Evolutionary conservation across 2,329 filamentous ascomycete genomes (phyloP).

Genomic region (Lomentospora prolificans): DNA sequence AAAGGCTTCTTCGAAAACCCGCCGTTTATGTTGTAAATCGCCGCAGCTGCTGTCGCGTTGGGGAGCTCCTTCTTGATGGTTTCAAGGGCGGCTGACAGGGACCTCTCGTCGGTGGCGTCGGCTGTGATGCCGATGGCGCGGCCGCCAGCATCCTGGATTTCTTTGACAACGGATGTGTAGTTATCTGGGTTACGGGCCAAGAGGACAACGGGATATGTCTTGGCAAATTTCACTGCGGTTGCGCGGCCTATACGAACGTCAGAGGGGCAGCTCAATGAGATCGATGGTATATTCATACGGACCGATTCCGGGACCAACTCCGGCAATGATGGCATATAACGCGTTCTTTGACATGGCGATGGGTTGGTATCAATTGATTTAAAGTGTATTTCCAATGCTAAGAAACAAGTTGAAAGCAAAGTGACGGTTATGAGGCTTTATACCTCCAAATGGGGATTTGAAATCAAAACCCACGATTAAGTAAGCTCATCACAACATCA

Average conservation of each 20-base stretch:
- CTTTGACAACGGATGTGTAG: conserved; percentile 55
- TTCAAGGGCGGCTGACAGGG: conserved; percentile 50
- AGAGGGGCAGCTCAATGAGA: not conserved
- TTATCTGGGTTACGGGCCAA: conserved; percentile 59
- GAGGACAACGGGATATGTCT: conserved; percentile 62
- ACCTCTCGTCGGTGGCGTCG: conserved; percentile 27
- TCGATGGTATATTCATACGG: conserved; percentile 6
- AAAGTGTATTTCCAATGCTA: too few relatives aligned
- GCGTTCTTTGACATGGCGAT: conserved; percentile 23
- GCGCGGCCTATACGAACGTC: conserved; percentile 27
- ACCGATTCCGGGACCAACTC: conserved; percentile 61
- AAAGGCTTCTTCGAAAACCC: conserved; percentile 46
- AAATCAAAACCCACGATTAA: not conserved
- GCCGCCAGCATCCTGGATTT: conserved; percentile 59
- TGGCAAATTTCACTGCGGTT: conserved; percentile 47
- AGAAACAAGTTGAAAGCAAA: too few relatives aligned
- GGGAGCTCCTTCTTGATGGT: conserved; percentile 50
- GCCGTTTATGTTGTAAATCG: conserved; percentile 59
- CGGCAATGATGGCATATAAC: conserved; percentile 58
- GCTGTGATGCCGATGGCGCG: conserved; percentile 61
- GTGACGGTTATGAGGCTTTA: too few relatives aligned
- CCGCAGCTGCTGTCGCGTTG: conserved; percentile 47
- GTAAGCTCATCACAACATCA: conserved; percentile 1
- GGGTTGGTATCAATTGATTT: not conserved
- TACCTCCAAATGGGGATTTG: not conserved